These are phyloP conservation scores for Aristolochia californica DNA, from an alignment of 164 flowering plant genomes.

Conservation along the genomic window DNA sequence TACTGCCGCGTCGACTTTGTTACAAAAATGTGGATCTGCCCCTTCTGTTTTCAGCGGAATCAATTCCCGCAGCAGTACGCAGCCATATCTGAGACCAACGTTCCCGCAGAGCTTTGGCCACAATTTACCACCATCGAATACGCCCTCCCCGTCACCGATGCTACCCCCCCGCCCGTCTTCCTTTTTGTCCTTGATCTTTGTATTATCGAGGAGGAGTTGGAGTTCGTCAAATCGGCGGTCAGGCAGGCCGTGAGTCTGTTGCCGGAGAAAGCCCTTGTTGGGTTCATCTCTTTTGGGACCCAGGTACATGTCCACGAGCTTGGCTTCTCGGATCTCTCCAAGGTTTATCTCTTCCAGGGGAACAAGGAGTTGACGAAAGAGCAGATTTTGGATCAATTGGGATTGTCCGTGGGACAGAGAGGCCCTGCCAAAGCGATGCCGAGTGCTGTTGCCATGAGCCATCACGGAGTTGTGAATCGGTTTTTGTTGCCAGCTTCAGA, in stretches of 20 bases:
- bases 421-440: conserved; percentile 16
- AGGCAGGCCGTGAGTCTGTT: conserved; percentile 61
- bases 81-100: conserved; percentile 49
- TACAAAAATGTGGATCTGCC: conserved; percentile 94
- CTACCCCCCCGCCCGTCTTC: conserved; percentile 39
- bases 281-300: conserved; percentile 82
- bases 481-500: conserved; percentile 86
- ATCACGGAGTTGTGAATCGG: conserved; percentile 32
- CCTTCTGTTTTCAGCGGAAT: conserved; percentile 73
- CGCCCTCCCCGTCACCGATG: conserved; percentile 12
- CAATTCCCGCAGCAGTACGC: conserved; percentile 77
- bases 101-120: conserved; percentile 88
- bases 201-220: conserved; percentile 83
- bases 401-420: conserved; percentile 36
- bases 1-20: conserved; percentile 61
- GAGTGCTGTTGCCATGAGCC: conserved; percentile 28
- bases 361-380: conserved; percentile 71
- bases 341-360: conserved; percentile 82
- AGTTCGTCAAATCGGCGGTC: conserved; percentile 63
- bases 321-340: conserved; percentile 78
- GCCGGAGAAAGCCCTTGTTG: conserved; percentile 83
- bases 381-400: conserved; percentile 87
- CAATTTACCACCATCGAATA: conserved; percentile 70
- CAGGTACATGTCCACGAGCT: conserved; percentile 95
- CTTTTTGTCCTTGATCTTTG: conserved; percentile 80